phyloP scores from a whole-genome alignment of 306 rosid genomes.

The Pyrus pyrifolia region DNA sequence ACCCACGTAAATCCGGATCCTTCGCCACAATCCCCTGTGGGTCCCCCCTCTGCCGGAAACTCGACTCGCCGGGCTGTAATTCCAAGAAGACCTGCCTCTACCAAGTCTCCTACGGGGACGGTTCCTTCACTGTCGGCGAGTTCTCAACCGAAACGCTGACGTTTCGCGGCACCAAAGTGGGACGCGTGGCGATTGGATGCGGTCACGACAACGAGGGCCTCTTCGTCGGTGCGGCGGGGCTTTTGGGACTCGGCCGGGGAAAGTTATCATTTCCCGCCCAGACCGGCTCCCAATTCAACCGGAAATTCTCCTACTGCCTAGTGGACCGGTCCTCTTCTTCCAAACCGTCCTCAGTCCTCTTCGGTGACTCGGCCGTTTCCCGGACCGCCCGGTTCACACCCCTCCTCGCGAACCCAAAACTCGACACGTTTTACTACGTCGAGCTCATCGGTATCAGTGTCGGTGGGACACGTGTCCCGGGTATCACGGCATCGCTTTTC shows the following conservation, averaged over 20 bases:
- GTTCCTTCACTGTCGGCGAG: constrained; percentile 75
- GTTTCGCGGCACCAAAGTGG: constrained; percentile 51
- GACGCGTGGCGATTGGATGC: constrained; percentile 70
- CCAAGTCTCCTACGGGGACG: constrained; percentile 91
- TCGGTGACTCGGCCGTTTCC: constrained; percentile 73
- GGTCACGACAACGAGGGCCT: constrained; percentile 87
- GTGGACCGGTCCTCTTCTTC: constrained; percentile 87
- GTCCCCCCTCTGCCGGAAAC: constrained; percentile 57
- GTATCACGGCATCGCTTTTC: constrained; percentile 54
- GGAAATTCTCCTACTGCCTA: constrained; percentile 81
- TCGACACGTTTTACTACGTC: constrained; percentile 79
- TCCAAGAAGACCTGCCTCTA: constrained; percentile 46
- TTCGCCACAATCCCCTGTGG: constrained; percentile 50
- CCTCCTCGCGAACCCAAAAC: constrained; percentile 51
- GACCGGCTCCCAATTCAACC: constrained; percentile 56
- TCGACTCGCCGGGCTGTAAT: constrained; percentile 64
- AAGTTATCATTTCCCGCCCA: constrained; percentile 68
- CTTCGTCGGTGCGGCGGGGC: constrained; percentile 88
- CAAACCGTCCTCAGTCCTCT: constrained; percentile 60
- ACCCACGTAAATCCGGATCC: constrained; percentile 55
- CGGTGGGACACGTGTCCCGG: constrained; percentile 62
- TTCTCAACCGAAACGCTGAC: constrained; percentile 85
- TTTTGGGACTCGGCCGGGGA: constrained; percentile 83
- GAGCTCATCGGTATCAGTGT: constrained; percentile 74
- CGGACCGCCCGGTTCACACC: constrained; percentile 84